Conservation (phyloP, 2,329 filamentous ascomycete genomes). For the Sporothrix pallida region DNA sequence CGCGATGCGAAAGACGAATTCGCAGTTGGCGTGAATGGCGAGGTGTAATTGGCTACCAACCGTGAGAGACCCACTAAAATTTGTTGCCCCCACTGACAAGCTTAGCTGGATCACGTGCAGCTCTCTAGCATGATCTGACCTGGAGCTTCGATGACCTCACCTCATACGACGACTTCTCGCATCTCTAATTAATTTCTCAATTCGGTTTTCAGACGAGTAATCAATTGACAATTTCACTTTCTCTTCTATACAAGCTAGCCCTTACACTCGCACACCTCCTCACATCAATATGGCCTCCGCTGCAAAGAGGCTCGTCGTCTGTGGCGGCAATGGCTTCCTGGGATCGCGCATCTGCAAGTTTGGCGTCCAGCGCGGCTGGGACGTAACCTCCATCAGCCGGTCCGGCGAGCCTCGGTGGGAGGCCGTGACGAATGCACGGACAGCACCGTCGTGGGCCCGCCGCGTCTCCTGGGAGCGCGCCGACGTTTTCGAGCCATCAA, state of each 20-base stretch:
- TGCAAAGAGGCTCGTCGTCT: conserved; percentile 81
- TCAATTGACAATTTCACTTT: neutral
- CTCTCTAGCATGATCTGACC: conserved; percentile 16
- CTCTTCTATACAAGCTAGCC: neutral
- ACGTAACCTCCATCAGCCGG: conserved; percentile 90
- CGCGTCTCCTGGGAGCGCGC: conserved; percentile 86
- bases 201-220: neutral
- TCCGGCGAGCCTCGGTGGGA: conserved; percentile 90
- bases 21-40: neutral
- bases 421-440: conserved; percentile 71
- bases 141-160: conserved; percentile 28
- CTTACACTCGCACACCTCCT: neutral
- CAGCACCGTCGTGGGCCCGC: conserved; percentile 78
- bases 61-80: neutral
- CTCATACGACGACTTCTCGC: conserved; percentile 14
- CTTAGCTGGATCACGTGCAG: conserved; percentile 29
- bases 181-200: neutral
- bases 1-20: conserved; percentile 12
- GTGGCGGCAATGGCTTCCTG: conserved; percentile 91
- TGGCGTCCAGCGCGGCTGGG: conserved; percentile 83
- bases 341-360: conserved; percentile 89
- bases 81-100: neutral
- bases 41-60: neutral
- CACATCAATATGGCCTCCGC: conserved; percentile 57
- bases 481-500: conserved; percentile 81